phyloP scores from a whole-genome alignment of 306 rosid species.

The Vigna trinervia region DNA sequence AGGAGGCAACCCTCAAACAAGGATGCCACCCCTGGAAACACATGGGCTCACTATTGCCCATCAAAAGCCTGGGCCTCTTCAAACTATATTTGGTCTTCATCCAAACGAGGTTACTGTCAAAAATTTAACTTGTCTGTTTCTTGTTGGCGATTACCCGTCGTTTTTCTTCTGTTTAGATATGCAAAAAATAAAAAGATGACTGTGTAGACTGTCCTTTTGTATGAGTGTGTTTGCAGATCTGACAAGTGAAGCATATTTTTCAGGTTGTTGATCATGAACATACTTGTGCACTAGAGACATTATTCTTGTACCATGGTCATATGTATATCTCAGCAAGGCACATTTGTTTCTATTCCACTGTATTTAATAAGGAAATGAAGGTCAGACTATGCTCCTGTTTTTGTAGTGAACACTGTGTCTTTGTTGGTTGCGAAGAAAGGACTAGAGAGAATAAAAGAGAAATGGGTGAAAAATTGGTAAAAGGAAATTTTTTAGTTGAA shows the following conservation, averaged over 20 bases:
- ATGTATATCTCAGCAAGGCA: constrained; percentile 93
- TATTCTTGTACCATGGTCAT: constrained; percentile 96
- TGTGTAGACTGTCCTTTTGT: constrained; percentile 18
- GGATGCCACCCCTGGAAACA: constrained; percentile 65
- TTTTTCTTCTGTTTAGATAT: background rate
- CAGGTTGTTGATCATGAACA: constrained; percentile 89
- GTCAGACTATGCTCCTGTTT: constrained; percentile 50
- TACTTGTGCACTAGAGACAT: constrained; percentile 97
- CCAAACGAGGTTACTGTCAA: constrained; percentile 77
- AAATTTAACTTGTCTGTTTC: constrained; percentile 41
- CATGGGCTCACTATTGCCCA: constrained; percentile 81
- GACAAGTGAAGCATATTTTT: constrained; percentile 49
- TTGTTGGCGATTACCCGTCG: constrained; percentile 8
- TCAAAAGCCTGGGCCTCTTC: constrained; percentile 96
- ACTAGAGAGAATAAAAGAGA: too few relatives aligned
- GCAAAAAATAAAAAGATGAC: constrained; percentile 1
- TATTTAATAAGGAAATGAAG: constrained; percentile 98
- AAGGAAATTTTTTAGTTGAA: too few relatives aligned
- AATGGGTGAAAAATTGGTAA: too few relatives aligned
- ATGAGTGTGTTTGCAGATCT: constrained; percentile 44
- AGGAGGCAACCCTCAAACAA: constrained; percentile 73
- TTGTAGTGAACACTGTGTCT: background rate
- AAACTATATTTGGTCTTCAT: constrained; percentile 78
- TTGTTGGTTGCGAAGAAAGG: too few relatives aligned
- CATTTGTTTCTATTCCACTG: constrained; percentile 95